Base-by-base conservation (phyloP, 2,329 filamentous ascomycete genomes). In the Arthrobotrys conoides region DNA sequence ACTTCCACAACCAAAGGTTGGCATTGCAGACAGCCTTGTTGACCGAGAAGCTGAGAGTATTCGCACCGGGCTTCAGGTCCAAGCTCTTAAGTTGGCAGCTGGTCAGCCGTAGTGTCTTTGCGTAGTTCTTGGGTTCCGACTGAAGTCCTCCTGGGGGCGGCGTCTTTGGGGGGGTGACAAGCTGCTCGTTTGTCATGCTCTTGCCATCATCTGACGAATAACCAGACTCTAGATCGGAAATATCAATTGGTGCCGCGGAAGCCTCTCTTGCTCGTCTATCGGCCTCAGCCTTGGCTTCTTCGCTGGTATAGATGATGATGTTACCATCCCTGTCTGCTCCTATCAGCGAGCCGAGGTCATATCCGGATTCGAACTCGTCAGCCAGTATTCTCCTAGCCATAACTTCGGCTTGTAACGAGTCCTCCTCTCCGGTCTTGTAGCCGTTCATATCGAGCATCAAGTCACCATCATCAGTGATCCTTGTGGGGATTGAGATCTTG, bases 221-320 rank as follows among this genome's bases (percentile, higher is more conserved):
- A 1, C 96, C 96, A 1, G 94, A 95, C 82, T 99, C 96, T 0
- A 94, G 97, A 6, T 91, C 88, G 36, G 93, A 78, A 9, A 78
- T 93, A 84, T 98, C 94, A n/a, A 90, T 89, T 18, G 89, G 89
- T 20, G 89, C 86, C 0, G 86, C 85, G 1, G 36, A 24, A 22
- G 44, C 44, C 24, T 72, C 75, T 16, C 80, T 79, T 12, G 80
- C 73, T 16, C 80, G 71, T 44, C 81, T 80, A 24, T 81, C 80
- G 61, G 82, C 82, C 55, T 80, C 92, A 82, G 96, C 92, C 83
- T 97, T 98, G 24, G 96, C 94, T 83, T 97, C 94, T 84, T 98
- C 94, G 82, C 94, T 98, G 85, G 94, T 96, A 86, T 99, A 99
- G 81, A 99, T 98, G 95, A 96, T 98, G n/a, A 99, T 87, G 82